Percentiles rank a stretch among this genome's conserved stretches.
These are phyloP conservation scores for Solanum bulbocastanum DNA, from an alignment of 257 asterid species.

Conservation along the genomic window DNA sequence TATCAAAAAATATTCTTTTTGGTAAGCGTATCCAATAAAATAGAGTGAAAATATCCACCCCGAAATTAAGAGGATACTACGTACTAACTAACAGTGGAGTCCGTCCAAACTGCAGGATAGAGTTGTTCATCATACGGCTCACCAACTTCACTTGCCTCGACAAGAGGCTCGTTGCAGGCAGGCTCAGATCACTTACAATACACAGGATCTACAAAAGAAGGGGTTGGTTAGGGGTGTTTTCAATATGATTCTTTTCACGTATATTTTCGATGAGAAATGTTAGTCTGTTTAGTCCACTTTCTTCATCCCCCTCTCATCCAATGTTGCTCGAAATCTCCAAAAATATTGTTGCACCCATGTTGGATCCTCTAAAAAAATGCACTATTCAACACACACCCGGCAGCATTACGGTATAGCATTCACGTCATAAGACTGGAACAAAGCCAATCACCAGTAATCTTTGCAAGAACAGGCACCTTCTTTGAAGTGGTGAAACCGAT, in stretches of 20 bases:
- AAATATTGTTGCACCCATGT: background rate
- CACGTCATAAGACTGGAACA: background rate
- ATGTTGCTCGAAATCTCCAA: background rate
- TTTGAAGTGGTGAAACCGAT: conserved; percentile 46
- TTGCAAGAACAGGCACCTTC: conserved; percentile 52
- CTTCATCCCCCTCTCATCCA: background rate
- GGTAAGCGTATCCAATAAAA: background rate
- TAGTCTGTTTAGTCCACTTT: background rate
- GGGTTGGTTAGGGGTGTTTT: background rate
- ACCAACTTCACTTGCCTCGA: background rate
- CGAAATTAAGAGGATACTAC: background rate
- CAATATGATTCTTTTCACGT: background rate
- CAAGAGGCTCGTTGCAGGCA: background rate
- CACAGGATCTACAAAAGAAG: background rate
- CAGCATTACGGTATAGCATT: background rate
- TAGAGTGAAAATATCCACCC: background rate
- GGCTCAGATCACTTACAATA: background rate
- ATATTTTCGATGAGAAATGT: background rate
- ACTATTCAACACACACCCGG: background rate
- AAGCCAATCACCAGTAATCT: conserved; percentile 39
- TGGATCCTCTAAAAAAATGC: background rate
- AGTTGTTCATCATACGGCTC: background rate
- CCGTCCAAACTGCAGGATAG: background rate
- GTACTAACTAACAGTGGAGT: background rate
- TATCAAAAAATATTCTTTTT: background rate